Conservation (phyloP, 139 green algal species). For the Coelastrella sp. region DNA sequence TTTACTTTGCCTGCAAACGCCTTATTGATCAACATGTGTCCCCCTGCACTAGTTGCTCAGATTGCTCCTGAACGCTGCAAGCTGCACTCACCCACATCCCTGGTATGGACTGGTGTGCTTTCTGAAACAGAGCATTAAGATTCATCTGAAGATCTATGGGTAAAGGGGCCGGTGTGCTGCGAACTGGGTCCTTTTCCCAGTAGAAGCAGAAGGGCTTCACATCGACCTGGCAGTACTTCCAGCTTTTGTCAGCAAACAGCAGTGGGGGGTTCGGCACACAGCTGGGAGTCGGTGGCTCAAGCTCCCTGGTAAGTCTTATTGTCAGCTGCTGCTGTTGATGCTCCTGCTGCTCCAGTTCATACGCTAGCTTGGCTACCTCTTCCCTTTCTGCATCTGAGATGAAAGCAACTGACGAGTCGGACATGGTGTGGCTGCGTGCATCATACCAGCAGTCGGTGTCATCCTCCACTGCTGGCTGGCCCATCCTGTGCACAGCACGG, state of each 20-base stretch:
- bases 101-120: slow-evolving; percentile 57
- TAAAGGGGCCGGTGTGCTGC: slow-evolving; percentile 52
- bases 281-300: neutral
- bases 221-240: slow-evolving; percentile 40
- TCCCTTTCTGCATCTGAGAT: slow-evolving; percentile 22
- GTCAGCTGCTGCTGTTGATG: slow-evolving; percentile 13
- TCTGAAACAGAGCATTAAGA: slow-evolving; percentile 35
- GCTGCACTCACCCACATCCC: slow-evolving; percentile 56
- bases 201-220: slow-evolving; percentile 49
- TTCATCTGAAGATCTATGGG: slow-evolving; percentile 55
- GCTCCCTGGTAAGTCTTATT: neutral
- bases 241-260: slow-evolving; percentile 37
- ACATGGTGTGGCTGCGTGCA: slow-evolving; percentile 34
- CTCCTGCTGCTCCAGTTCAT: slow-evolving; percentile 10
- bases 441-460: slow-evolving; percentile 10
- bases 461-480: neutral
- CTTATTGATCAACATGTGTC: too few relatives aligned
- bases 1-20: too few relatives aligned
- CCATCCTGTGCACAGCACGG: neutral
- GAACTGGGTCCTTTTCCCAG: slow-evolving; percentile 52
- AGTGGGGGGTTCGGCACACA: slow-evolving; percentile 43
- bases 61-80: too few relatives aligned
- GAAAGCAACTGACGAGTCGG: slow-evolving; percentile 5
- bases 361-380: slow-evolving; percentile 7
- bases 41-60: too few relatives aligned